Percentiles rank a stretch among this genome's conserved stretches.
phyloP scores from a whole-genome alignment of 1,284 basidiomycete genomes.

The Gymnopus androsaceus region DNA sequence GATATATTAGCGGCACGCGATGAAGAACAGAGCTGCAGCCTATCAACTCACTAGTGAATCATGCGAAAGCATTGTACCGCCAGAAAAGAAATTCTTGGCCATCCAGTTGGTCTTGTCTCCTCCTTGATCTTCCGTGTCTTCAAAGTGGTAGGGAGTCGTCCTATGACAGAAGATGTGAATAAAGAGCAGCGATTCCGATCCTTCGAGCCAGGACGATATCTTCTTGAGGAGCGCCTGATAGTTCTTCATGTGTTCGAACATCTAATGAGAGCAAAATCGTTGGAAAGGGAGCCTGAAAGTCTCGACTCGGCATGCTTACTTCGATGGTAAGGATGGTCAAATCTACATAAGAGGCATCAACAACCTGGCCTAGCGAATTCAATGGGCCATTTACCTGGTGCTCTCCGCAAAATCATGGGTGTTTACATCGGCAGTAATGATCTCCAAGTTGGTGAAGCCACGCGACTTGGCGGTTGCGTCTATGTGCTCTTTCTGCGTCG shows the following conservation, averaged over 20 bases:
- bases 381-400: constrained; percentile 42
- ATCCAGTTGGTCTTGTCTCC: constrained; percentile 49
- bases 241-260: constrained; percentile 87
- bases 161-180: constrained; percentile 79
- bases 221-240: constrained; percentile 70
- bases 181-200: constrained; percentile 59
- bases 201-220: constrained; percentile 69
- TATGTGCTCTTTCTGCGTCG: constrained; percentile 72
- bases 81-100: constrained; percentile 78
- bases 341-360: constrained; percentile 39
- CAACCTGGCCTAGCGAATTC: neutral
- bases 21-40: neutral
- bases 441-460: constrained; percentile 62
- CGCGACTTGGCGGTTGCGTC: constrained; percentile 55
- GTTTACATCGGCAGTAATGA: constrained; percentile 77
- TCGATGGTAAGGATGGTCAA: constrained; percentile 79
- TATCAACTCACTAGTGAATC: constrained; percentile 57
- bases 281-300: neutral
- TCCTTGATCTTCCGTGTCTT: constrained; percentile 56
- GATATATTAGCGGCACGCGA: neutral
- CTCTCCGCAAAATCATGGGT: constrained; percentile 57
- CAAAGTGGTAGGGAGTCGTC: constrained; percentile 73
- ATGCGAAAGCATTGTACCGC: constrained; percentile 68
- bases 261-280: constrained; percentile 37
- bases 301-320: constrained; percentile 28